Evolutionary conservation across 2,329 filamentous ascomycete species (phyloP), one percentile per base, ranked within the genome.

Genomic region (Coleophoma eucalyptorum): DNA sequence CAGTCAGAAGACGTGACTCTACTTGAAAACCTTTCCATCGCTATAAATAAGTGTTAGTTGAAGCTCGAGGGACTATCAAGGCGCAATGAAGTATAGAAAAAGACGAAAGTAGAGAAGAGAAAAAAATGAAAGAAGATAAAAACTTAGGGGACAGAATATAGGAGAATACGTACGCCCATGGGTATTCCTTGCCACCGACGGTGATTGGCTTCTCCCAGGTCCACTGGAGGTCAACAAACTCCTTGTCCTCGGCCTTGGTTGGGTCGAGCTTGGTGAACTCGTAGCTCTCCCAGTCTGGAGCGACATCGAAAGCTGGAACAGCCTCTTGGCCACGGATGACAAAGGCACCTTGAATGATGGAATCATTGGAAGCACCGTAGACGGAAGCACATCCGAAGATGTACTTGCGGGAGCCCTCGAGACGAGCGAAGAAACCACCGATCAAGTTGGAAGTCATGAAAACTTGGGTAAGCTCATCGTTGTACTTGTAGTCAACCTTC

Each of bases 401-500:
- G 83, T 90, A 96, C 87, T 99, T 99, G 80, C 94, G 92, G 69
- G 90, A 96, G 59, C 71, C 94, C 83, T 99, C 94, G 55, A 99
- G 90, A 81, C 94, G 94, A 72, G 84, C 83, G 79, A 97, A 96
- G 84, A 99, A 96, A 72, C 94, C 94, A 75, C 89, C 92, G 71
- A 99, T 93, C 74, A 97, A 79, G 84, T 99, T 99, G 82, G 88
- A 90, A 64, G 90, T 93, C 94, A 99, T 99, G 89, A 99, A 99
- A 68, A 88, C 89, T 74, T 94, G 79, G 69, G 90, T 97, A 62
- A 99, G 83, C 85, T 99, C 94, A 55, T 96, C 86, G 76, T 97
- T 96, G 83, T 99, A 99, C 86, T 96, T 97, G 86, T 96, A 99
- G 76, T 92, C 87, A 64, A 92, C 78, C 72, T 84, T 85, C 90